Conservation (phyloP, 2,329 filamentous ascomycete genomes). For the Neopestalotiopsis sp. region DNA sequence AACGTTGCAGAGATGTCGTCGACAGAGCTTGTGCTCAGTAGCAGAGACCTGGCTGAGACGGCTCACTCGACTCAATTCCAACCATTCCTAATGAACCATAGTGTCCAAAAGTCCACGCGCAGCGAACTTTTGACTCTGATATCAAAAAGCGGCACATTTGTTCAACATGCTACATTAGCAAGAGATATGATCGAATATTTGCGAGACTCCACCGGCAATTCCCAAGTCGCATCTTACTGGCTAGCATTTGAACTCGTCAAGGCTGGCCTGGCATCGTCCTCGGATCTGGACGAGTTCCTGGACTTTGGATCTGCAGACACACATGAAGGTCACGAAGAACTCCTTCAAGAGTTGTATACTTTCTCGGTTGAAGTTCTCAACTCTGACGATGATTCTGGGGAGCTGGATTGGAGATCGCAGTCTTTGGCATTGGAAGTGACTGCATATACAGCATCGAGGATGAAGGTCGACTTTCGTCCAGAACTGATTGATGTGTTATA, state of each 20-base stretch:
- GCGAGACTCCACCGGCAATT: conserved; percentile 60
- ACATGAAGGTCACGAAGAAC: conserved; percentile 48
- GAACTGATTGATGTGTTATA: conserved; percentile 93
- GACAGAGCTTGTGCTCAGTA: conserved; percentile 32
- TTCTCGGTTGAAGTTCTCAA: conserved; percentile 69
- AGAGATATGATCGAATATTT: conserved; percentile 69
- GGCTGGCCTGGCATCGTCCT: conserved; percentile 53
- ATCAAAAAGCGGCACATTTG: conserved; percentile 57
- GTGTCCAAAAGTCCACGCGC: conserved; percentile 69
- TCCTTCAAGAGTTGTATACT: conserved; percentile 70
- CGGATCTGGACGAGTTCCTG: conserved; percentile 70
- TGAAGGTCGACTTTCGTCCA: conserved; percentile 72
- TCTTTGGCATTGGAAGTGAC: conserved; percentile 83
- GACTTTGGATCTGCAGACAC: conserved; percentile 51
- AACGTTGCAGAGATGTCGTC: conserved; percentile 38
- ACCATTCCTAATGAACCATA: conserved; percentile 65
- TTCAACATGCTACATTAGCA: conserved; percentile 65
- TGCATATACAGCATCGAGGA: conserved; percentile 73
- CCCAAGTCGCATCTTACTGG: conserved; percentile 78
- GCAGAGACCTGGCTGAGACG: conserved; percentile 31
- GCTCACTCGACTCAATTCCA: conserved; percentile 49
- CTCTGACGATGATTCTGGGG: conserved; percentile 52
- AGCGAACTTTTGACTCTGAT: conserved; percentile 63
- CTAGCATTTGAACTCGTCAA: conserved; percentile 75
- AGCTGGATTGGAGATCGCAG: conserved; percentile 72